Percentiles rank a stretch among this genome's conserved stretches.
phyloP scores from a whole-genome alignment of 176 grass and related monocot species.

The Eremochloa ophiuroides region DNA sequence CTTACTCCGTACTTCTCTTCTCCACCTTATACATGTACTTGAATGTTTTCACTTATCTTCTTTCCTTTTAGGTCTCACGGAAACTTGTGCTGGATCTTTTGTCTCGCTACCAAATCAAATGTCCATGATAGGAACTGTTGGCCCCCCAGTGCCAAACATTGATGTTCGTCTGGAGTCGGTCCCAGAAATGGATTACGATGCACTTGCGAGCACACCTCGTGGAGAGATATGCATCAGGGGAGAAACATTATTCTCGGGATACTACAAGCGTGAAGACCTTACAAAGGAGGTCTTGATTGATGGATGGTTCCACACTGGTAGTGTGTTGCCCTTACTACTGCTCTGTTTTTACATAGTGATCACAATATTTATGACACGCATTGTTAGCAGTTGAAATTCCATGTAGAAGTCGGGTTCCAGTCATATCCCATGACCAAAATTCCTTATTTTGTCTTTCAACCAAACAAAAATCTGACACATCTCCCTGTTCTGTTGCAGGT shows the following conservation, averaged over 20 bases:
- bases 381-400: background rate
- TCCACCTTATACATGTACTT: slow-evolving; percentile 6
- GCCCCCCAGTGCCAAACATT: slow-evolving; percentile 79
- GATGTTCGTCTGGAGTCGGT: slow-evolving; percentile 69
- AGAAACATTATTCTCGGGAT: slow-evolving; percentile 77
- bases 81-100: slow-evolving; percentile 79
- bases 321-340: background rate
- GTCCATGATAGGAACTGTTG: slow-evolving; percentile 80
- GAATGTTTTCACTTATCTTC: slow-evolving; percentile 18
- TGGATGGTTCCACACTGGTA: slow-evolving; percentile 95
- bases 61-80: slow-evolving; percentile 64
- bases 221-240: slow-evolving; percentile 85
- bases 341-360: background rate
- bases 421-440: background rate
- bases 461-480: background rate
- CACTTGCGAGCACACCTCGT: slow-evolving; percentile 51
- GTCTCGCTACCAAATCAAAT: slow-evolving; percentile 72
- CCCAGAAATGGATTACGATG: slow-evolving; percentile 84
- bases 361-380: background rate
- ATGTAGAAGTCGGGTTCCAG: background rate
- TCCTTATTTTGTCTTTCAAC: background rate
- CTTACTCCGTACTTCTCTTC: background rate
- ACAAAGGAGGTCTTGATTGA: slow-evolving; percentile 73
- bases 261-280: slow-evolving; percentile 78
- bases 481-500: slow-evolving; percentile 45